Percentiles rank a stretch among this genome's conserved stretches.
phyloP scores from a whole-genome alignment of 768 basidiomycete genomes.

The Boletus vinaceobasis region DNA sequence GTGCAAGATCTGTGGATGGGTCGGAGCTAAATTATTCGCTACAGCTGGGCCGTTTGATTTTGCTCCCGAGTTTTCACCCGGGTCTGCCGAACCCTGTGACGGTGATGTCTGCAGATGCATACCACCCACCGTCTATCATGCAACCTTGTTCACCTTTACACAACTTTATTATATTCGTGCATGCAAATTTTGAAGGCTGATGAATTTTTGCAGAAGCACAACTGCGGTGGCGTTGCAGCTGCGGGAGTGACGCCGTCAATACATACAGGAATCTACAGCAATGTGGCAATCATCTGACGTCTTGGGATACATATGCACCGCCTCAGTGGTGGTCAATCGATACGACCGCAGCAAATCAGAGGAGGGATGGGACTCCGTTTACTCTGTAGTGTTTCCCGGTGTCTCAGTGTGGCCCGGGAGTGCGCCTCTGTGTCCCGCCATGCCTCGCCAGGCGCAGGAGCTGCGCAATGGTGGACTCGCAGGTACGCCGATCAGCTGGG shows the following conservation, averaged over 20 bases:
- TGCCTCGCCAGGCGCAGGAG: background rate
- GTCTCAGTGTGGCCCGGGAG: background rate
- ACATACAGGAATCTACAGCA: background rate
- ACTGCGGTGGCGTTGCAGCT: too few relatives aligned
- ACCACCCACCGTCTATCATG: too few relatives aligned
- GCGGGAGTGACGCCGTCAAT: background rate
- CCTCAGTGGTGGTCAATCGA: too few relatives aligned
- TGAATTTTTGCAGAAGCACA: background rate
- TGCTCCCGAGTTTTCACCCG: background rate
- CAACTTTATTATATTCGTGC: background rate
- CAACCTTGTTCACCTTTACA: too few relatives aligned
- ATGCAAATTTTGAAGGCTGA: background rate
- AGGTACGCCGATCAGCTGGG: too few relatives aligned
- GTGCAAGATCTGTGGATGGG: background rate
- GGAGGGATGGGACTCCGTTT: background rate
- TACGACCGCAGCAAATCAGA: background rate
- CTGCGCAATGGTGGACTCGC: too few relatives aligned
- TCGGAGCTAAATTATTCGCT: background rate
- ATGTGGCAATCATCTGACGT: background rate
- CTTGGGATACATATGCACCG: background rate
- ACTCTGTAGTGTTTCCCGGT: background rate
- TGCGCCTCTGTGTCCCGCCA: background rate
- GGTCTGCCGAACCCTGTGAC: background rate
- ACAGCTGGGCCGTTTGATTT: conserved; percentile 15
- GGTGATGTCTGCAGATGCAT: too few relatives aligned